phyloP scores from a whole-genome alignment of 1,284 basidiomycete genomes.

The Wolfiporia cocos region DNA sequence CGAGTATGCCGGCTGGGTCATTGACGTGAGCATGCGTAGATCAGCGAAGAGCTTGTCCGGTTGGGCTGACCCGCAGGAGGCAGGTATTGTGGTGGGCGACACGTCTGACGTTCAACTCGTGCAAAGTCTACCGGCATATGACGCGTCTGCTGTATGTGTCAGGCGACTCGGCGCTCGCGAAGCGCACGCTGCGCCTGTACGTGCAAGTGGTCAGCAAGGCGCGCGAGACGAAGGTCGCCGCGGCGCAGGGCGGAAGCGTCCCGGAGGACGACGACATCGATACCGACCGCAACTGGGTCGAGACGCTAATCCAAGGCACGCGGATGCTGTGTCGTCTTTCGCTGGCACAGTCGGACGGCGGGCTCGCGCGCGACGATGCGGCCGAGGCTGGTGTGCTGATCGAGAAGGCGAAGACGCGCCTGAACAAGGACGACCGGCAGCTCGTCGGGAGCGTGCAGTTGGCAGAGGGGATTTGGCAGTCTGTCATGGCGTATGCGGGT shows the following conservation, averaged over 20 bases:
- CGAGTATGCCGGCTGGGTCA: slow-evolving; percentile 62
- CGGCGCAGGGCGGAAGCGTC: slow-evolving; percentile 22
- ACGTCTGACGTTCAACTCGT: slow-evolving; percentile 87
- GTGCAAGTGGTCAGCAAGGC: slow-evolving; percentile 81
- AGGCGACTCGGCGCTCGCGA: slow-evolving; percentile 63
- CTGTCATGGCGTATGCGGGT: slow-evolving; percentile 59
- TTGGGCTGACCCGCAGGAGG: slow-evolving; percentile 9
- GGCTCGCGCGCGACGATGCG: slow-evolving; percentile 39
- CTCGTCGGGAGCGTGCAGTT: slow-evolving; percentile 51
- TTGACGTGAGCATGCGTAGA: slow-evolving; percentile 46
- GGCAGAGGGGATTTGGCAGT: slow-evolving; percentile 63
- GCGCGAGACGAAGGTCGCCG: slow-evolving; percentile 43
- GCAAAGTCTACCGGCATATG: slow-evolving; percentile 79
- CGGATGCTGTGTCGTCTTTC: slow-evolving; percentile 64
- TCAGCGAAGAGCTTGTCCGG: slow-evolving; percentile 1
- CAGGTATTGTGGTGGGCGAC: slow-evolving; percentile 90
- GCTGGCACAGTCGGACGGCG: slow-evolving; percentile 27
- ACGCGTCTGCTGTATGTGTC: slow-evolving; percentile 62
- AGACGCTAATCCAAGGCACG: slow-evolving; percentile 66
- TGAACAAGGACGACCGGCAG: slow-evolving; percentile 39
- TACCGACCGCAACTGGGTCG: slow-evolving; percentile 62
- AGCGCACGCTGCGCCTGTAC: slow-evolving; percentile 75
- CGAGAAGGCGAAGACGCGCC: slow-evolving; percentile 46
- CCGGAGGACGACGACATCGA: slow-evolving; percentile 42
- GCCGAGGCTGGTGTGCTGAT: slow-evolving; percentile 55